Evolutionary conservation across 23 red algal species (phyloP).

Genomic region (Gracilaria domingensis): DNA sequence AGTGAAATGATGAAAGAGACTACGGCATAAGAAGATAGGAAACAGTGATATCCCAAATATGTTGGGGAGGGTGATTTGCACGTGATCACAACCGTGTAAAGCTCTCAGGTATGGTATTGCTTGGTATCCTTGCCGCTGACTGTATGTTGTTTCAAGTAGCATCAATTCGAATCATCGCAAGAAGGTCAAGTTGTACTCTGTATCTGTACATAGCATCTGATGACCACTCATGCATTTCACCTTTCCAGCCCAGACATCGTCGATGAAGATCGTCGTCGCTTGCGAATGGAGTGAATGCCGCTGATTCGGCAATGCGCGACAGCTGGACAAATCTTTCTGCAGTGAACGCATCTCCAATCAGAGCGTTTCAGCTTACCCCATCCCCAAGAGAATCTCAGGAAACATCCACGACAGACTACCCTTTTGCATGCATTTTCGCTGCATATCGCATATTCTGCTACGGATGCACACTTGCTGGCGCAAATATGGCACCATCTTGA

Average conservation of each 20-base stretch:
- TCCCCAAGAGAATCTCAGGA: constrained; percentile 32
- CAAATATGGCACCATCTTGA: constrained; percentile 31
- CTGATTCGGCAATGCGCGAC: constrained; percentile 30
- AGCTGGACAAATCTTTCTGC: background rate
- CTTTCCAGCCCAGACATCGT: background rate
- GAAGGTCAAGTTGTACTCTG: too few relatives aligned
- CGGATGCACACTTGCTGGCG: background rate
- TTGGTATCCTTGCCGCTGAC: too few relatives aligned
- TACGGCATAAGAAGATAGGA: too few relatives aligned
- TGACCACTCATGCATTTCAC: background rate
- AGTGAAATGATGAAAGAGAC: background rate
- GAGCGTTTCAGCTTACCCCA: constrained; percentile 20
- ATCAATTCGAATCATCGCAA: too few relatives aligned
- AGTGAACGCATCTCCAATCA: constrained; percentile 20
- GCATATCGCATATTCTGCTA: background rate
- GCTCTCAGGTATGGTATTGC: too few relatives aligned
- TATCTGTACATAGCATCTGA: too few relatives aligned
- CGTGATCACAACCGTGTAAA: too few relatives aligned
- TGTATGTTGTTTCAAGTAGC: too few relatives aligned
- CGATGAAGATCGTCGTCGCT: background rate
- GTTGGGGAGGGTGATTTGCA: too few relatives aligned
- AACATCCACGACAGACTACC: constrained; percentile 1
- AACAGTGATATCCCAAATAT: too few relatives aligned
- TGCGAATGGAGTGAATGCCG: constrained; percentile 20
- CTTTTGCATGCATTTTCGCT: background rate